A percentile compares a stretch with the other conserved stretches of the same genome.
Conservation (phyloP, 1,139 yeast species). For the Scheffersomyces insectosa region DNA sequence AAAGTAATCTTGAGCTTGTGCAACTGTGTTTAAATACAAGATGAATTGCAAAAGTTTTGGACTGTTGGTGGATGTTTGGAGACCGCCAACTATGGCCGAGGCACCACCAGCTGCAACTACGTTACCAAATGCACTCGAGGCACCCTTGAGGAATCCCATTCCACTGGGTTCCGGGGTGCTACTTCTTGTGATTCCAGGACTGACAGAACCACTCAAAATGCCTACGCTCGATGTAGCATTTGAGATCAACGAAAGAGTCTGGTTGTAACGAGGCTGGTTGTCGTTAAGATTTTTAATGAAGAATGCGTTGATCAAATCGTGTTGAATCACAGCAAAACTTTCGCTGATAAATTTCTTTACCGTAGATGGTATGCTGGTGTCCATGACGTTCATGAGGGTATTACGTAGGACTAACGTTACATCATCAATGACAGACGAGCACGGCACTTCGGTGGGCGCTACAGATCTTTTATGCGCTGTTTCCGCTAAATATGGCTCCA, state of each 20-base stretch:
- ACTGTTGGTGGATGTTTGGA: slow-evolving; percentile 22
- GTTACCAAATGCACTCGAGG: slow-evolving; percentile 47
- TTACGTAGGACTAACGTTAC: slow-evolving; percentile 70
- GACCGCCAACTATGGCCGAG: slow-evolving; percentile 19
- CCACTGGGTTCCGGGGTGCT: slow-evolving; percentile 41
- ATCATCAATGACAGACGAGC: slow-evolving; percentile 87
- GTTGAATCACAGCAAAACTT: slow-evolving; percentile 31
- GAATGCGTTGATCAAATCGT: slow-evolving; percentile 41
- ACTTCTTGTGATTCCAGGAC: slow-evolving; percentile 34
- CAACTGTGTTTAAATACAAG: slow-evolving; percentile 61
- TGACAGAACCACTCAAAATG: slow-evolving; percentile 11
- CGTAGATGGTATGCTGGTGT: slow-evolving; percentile 59
- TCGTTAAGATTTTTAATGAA: slow-evolving; percentile 54
- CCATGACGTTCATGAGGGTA: slow-evolving; percentile 58
- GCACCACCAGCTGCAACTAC: slow-evolving; percentile 38
- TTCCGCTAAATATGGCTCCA: slow-evolving; percentile 30
- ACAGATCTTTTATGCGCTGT: slow-evolving; percentile 10
- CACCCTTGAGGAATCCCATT: slow-evolving; percentile 47
- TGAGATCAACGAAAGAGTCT: slow-evolving; percentile 30
- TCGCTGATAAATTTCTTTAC: slow-evolving; percentile 51
- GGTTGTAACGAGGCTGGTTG: slow-evolving; percentile 53
- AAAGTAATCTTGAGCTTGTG: slow-evolving; percentile 58
- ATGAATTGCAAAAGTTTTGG: slow-evolving; percentile 49
- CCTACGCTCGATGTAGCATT: slow-evolving; percentile 4
- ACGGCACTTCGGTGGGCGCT: slow-evolving; percentile 59